Evolutionary conservation across 2,329 filamentous ascomycete species (phyloP), one percentile per base, ranked within the genome.

Genomic region (Colletotrichum australisinense): DNA sequence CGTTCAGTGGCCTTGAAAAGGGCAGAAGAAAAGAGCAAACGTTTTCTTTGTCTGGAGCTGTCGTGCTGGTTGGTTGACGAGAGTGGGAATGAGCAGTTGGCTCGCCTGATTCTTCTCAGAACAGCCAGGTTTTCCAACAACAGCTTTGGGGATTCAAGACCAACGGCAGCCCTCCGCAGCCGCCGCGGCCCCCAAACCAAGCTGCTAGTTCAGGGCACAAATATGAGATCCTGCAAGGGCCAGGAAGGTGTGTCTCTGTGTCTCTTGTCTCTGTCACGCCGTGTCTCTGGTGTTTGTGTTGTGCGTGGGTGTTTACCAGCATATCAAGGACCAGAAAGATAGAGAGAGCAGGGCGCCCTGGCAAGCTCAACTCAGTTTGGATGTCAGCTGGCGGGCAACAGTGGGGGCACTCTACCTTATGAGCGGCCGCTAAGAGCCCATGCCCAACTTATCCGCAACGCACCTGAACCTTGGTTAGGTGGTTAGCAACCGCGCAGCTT

Each of bases 401-500:
- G 63, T 57, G 35, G 63, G 63, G 32, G 52, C 46, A 55, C 19
- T 19, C 19, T 49, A 22, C 42, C 42, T 22, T 49, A 63, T 14
- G 24, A 53, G n/a, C 55, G 22, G 46, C 22, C n/a, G 22, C 35
- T 55, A 35, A 49, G 0, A 49, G 56, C 46, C 64, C 49, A 38
- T 28, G 32, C 30, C 16, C 38, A 59, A 67, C 63, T 60, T 69
- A 59, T 69, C n/a, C 59, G 53, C 65, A 72, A 69, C 64, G 62
- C 63, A 56, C 19, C 63, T 16, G 30, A 26, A 38, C 26, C 30
- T 60, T 22, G 53, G 14, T 12, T 12, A 7, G 16, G 2, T 11
- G 53, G 28, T 35, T 35, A 3, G 16, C 38, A 42, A 42, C 38
- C 38, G 14, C 38, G 3, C 38, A 19, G 8, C 38, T 42, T 42